Evolutionary conservation across 2,329 filamentous ascomycete species (phyloP), one percentile per base, ranked within the genome.

Genomic region (Penicillium thymicola): DNA sequence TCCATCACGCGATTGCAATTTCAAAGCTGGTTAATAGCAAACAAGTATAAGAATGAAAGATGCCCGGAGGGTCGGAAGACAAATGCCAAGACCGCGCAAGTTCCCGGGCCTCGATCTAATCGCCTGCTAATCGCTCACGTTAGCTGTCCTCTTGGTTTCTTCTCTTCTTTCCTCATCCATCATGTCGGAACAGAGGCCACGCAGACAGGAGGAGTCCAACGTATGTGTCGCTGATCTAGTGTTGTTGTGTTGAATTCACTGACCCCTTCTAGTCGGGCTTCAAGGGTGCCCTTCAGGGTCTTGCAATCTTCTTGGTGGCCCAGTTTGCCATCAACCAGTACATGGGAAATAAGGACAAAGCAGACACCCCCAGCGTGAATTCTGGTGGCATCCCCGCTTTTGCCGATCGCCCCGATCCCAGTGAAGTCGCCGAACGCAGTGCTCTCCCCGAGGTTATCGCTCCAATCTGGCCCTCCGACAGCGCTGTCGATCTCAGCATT

Each of bases 381-480:
- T 51, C 65, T 16, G 67, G 60, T 43, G 65, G 61, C 38, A 85
- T 90, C 53, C 86, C 88, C 28, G 75, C 85, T 18, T 92, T 86
- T 70, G 78, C 81, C 52, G 78, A 87, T 59, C 84, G 89, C 50
- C 87, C 89, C n/a, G 74, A 79, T 58, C 71, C 74, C 40, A 70
- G 66, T 59, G 69, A 74, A 55, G 63, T 74, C 54, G 55, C 69
- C 49, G 61, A 68, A 44, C 70, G 71, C 55, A 72, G 57, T 77
- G 86, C 68, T 72, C 86, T 75, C 63, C 87, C 86, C 23, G 75
- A 80, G 49, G 88, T 87, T 71, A 89, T 97, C 59, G 89, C 89
- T 37, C 92, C 94, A 23, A 91, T 97, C 68, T 99, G 94, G 94
- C 86, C 90, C 2, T 78, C 83, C 46, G 85, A 94, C 70, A 89